phyloP scores from a whole-genome alignment of 2,329 filamentous ascomycete species.

The Arachnopeziza araneosa region DNA sequence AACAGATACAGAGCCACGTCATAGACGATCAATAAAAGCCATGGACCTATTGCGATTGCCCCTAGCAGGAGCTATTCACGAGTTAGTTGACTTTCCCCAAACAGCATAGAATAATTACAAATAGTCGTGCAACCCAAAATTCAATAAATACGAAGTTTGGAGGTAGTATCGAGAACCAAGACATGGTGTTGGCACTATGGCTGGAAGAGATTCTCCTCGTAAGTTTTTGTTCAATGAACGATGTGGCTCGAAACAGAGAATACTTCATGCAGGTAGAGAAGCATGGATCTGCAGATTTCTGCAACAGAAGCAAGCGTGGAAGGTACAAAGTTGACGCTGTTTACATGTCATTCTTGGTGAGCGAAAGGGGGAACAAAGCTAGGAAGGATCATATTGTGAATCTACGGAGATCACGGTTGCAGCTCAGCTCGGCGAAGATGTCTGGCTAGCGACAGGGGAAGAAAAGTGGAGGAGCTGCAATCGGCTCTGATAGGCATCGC shows the following conservation, averaged over 20 bases:
- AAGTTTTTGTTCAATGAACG: background rate
- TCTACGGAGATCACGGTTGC: background rate
- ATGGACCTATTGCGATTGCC: slow-evolving; percentile 55
- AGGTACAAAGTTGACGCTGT: background rate
- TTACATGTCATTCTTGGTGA: background rate
- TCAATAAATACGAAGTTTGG: slow-evolving; percentile 51
- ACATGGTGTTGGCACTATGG: slow-evolving; percentile 40
- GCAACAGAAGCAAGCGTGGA: background rate
- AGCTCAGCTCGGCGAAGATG: background rate
- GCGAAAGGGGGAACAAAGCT: background rate
- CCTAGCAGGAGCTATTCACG: slow-evolving; percentile 52
- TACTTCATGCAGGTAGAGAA: background rate
- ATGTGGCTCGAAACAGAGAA: background rate
- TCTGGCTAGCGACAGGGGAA: background rate
- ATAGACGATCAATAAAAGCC: slow-evolving; percentile 56
- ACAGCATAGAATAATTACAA: slow-evolving; percentile 40
- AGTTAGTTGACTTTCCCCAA: slow-evolving; percentile 4
- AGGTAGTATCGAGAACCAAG: slow-evolving; percentile 60
- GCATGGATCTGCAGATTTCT: background rate
- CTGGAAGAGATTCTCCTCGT: background rate
- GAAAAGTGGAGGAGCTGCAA: background rate
- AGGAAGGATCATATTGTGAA: background rate
- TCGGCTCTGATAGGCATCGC: background rate
- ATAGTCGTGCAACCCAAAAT: slow-evolving; percentile 55
- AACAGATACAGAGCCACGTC: slow-evolving; percentile 57